Conservation (phyloP, 2,329 filamentous ascomycete species). For the Beauveria sp. region DNA sequence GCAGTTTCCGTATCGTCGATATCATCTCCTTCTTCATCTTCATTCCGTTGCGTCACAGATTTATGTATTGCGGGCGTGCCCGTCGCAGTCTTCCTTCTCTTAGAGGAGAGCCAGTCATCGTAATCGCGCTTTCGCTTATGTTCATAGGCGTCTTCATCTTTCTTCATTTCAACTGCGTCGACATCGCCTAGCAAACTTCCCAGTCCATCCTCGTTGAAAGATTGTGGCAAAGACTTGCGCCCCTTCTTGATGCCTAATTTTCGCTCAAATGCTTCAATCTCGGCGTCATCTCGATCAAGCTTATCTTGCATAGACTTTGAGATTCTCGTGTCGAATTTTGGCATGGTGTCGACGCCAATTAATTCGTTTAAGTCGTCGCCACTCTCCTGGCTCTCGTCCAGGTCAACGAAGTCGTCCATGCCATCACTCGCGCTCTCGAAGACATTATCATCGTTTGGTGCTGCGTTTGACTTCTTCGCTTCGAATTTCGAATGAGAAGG, state of each 20-base stretch:
- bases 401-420: conserved; percentile 7
- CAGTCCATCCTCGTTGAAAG: conserved; percentile 75
- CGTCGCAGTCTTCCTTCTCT: conserved; percentile 36
- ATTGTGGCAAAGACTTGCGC: conserved; percentile 64
- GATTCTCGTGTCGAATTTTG: conserved; percentile 20
- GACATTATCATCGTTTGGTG: background rate
- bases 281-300: conserved; percentile 73
- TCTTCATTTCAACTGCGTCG: conserved; percentile 35
- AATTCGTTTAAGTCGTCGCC: conserved; percentile 17
- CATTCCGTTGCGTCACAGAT: conserved; percentile 22
- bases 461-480: background rate
- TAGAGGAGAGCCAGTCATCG: conserved; percentile 53
- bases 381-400: conserved; percentile 17
- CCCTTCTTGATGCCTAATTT: conserved; percentile 74
- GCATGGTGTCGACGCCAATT: conserved; percentile 16
- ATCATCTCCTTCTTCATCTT: conserved; percentile 21
- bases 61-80: conserved; percentile 19
- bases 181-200: conserved; percentile 69
- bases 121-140: conserved; percentile 53
- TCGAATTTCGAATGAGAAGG: background rate
- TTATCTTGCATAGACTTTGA: conserved; percentile 46
- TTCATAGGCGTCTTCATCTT: conserved; percentile 46
- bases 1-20: conserved; percentile 20
- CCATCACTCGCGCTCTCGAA: background rate
- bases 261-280: conserved; percentile 81